Evolutionary conservation across 208 protist genomes (phyloP).

Genomic region (Tritrichomonas foetus): DNA sequence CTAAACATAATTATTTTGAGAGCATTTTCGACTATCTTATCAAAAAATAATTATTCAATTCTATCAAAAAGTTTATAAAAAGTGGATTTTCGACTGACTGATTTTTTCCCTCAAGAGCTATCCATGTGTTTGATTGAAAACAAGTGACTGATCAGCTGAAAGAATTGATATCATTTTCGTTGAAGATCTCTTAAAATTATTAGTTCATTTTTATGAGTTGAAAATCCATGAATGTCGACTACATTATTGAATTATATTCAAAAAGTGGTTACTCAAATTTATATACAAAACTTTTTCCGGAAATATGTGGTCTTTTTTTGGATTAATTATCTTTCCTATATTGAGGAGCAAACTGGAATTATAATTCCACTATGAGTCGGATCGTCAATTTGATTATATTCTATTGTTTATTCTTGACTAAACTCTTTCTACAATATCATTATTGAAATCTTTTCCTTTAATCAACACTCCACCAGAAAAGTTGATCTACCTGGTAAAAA

Average conservation of each 20-base stretch:
- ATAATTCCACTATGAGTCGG: no score
- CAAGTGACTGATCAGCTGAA: background rate
- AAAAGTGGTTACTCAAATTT: background rate
- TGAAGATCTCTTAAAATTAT: background rate
- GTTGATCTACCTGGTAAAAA: background rate
- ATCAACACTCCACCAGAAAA: background rate
- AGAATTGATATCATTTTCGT: background rate
- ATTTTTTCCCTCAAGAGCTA: no score
- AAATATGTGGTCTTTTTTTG: no score
- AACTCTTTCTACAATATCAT: background rate
- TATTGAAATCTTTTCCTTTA: background rate
- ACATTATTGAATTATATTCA: background rate
- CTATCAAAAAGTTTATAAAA: no score
- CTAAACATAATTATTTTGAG: no score
- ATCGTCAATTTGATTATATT: background rate
- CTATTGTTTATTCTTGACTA: background rate
- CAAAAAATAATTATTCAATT: no score
- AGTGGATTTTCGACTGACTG: no score
- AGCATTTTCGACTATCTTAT: no score
- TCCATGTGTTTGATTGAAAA: no score
- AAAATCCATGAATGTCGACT: background rate
- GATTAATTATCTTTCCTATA: no score
- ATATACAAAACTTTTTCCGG: background rate
- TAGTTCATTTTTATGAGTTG: background rate
- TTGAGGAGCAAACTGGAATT: no score